Percentiles rank a stretch among this genome's conserved stretches.
Conservation (phyloP, 139 green algal species). For the Tetraselmis chui region DNA sequence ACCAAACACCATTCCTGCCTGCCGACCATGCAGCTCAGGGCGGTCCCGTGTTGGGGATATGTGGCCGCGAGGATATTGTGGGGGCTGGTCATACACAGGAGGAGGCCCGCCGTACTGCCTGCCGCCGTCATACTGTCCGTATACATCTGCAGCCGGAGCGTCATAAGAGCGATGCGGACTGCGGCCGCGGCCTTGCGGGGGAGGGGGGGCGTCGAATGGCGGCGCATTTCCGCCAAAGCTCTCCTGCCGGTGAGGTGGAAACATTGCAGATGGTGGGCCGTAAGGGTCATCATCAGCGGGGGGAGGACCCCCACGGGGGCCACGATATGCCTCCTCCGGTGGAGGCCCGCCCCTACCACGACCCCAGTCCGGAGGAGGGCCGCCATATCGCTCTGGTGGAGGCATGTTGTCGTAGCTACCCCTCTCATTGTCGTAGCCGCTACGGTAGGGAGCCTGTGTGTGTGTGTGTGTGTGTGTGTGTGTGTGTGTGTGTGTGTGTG, state of each 20-base stretch:
- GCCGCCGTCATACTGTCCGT: neutral
- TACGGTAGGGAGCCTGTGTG: neutral
- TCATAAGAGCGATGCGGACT: neutral
- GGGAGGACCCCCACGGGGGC: neutral
- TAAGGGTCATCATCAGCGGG: neutral
- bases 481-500: too few relatives aligned
- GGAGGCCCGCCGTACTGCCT: neutral
- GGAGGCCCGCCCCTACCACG: neutral
- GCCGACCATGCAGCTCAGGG: neutral
- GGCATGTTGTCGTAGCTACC: neutral
- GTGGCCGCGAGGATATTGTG: too few relatives aligned
- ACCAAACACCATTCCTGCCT: neutral
- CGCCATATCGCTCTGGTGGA: neutral
- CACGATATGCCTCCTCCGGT: neutral
- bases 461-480: too few relatives aligned
- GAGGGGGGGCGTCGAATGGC: too few relatives aligned
- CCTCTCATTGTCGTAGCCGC: neutral
- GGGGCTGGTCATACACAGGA: too few relatives aligned
- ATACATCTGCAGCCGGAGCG: neutral
- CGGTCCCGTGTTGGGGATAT: too few relatives aligned
- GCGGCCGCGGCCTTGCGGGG: neutral
- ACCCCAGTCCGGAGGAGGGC: neutral
- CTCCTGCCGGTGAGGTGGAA: too few relatives aligned
- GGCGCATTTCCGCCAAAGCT: too few relatives aligned
- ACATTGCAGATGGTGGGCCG: too few relatives aligned